A percentile compares a stretch with the other conserved stretches of the same genome.
These are phyloP conservation scores for Tetradesmus lagerheimii DNA, from an alignment of 139 green algal genomes.

Conservation along the genomic window DNA sequence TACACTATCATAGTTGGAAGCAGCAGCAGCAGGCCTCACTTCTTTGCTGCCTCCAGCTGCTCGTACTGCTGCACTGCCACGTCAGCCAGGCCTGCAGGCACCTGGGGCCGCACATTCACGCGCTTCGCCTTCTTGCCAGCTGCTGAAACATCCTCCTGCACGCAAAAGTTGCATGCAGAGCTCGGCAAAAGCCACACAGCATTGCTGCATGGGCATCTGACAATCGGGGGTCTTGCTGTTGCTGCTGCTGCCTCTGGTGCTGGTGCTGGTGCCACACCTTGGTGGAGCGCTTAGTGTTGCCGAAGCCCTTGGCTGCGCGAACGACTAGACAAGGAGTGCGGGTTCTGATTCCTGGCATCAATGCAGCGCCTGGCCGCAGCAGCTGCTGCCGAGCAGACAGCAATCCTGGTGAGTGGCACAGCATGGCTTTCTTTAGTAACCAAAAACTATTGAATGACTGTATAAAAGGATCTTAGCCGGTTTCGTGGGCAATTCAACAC, in stretches of 20 bases:
- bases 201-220: neutral
- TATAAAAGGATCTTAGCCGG: neutral
- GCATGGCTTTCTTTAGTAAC: neutral
- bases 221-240: neutral
- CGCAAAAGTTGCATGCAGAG: neutral
- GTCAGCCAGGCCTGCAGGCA: constrained; percentile 13
- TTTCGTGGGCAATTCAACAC: neutral
- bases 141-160: neutral
- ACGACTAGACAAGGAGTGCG: neutral
- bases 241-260: neutral
- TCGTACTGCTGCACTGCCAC: constrained; percentile 38
- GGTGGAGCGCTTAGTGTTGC: constrained; percentile 37
- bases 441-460: no score
- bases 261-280: neutral
- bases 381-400: neutral
- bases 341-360: neutral
- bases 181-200: neutral
- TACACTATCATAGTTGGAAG: no score
- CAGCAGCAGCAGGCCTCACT: constrained; percentile 6
- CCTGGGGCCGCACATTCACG: neutral
- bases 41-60: constrained; percentile 15
- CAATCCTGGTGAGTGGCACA: neutral
- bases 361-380: neutral
- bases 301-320: constrained; percentile 52
- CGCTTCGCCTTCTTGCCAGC: constrained; percentile 25